These are phyloP conservation scores for Neoboletus brunneissimus DNA, from an alignment of 768 basidiomycete species.

Conservation along the genomic window DNA sequence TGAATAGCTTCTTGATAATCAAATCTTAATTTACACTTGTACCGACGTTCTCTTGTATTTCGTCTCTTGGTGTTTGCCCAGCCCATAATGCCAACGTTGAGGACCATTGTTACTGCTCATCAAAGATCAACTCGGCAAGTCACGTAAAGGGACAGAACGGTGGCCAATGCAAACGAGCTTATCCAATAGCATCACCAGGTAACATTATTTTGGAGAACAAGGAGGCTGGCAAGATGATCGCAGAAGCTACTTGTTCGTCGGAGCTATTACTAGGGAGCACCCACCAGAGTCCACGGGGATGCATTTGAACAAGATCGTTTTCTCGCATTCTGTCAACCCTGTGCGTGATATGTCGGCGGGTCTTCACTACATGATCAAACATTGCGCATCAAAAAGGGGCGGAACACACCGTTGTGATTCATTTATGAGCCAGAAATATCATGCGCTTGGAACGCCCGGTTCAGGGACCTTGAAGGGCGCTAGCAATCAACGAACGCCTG, in stretches of 20 bases:
- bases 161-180: not conserved
- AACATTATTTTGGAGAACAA: not conserved
- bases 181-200: not conserved
- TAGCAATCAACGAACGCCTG: not conserved
- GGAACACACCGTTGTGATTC: not conserved
- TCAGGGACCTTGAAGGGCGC: not conserved
- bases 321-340: not conserved
- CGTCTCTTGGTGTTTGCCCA: not conserved
- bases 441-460: not conserved
- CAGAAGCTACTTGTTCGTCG: not conserved
- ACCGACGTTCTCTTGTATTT: not conserved
- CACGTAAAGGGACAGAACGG: not conserved
- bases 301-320: not conserved
- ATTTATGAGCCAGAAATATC: not conserved
- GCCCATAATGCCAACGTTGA: not conserved
- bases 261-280: not conserved
- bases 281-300: not conserved
- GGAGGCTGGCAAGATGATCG: not conserved
- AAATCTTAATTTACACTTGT: not conserved
- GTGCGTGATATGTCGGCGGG: not conserved
- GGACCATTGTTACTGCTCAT: not conserved
- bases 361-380: not conserved
- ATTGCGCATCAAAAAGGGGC: not conserved
- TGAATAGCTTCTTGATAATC: slow-evolving; percentile 13
- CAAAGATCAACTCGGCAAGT: not conserved